Percentiles rank a stretch among this genome's conserved stretches.
phyloP scores from a whole-genome alignment of 2,329 filamentous ascomycete species.

The Microcera coccophila region DNA sequence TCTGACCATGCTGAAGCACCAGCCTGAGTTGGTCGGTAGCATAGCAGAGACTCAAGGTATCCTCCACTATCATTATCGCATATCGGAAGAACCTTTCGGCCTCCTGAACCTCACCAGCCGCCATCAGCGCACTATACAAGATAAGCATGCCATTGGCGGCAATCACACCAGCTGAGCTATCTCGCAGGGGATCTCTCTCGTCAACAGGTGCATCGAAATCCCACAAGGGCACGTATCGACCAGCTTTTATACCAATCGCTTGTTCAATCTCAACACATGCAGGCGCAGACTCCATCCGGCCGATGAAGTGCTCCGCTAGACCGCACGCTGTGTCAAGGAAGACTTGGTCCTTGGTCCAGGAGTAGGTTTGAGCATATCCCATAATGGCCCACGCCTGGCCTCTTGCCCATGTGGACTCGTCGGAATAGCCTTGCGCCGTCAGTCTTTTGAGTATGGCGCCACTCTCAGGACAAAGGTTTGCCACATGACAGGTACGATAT shows the following conservation, averaged over 20 bases:
- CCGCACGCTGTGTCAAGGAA: constrained; percentile 43
- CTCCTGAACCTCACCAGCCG: constrained; percentile 4
- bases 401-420: constrained; percentile 45
- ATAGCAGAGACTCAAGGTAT: constrained; percentile 29
- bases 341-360: constrained; percentile 40
- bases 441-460: constrained; percentile 37
- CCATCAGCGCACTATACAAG: constrained; percentile 33
- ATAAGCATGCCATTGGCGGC: constrained; percentile 41
- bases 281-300: constrained; percentile 29
- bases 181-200: constrained; percentile 28
- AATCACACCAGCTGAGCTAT: constrained; percentile 38
- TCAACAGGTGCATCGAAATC: constrained; percentile 41
- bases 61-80: constrained; percentile 28
- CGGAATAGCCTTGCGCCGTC: constrained; percentile 45
- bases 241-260: constrained; percentile 3
- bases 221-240: constrained; percentile 29
- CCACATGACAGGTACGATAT: constrained; percentile 40
- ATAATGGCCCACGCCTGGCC: constrained; percentile 49
- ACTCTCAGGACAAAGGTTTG: constrained; percentile 41
- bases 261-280: background rate
- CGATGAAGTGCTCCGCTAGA: constrained; percentile 46
- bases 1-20: background rate
- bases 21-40: constrained; percentile 23
- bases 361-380: constrained; percentile 47
- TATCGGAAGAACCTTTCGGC: constrained; percentile 24